Conservation (phyloP, 1,284 basidiomycete species). For the Fomitopsis betulina region DNA sequence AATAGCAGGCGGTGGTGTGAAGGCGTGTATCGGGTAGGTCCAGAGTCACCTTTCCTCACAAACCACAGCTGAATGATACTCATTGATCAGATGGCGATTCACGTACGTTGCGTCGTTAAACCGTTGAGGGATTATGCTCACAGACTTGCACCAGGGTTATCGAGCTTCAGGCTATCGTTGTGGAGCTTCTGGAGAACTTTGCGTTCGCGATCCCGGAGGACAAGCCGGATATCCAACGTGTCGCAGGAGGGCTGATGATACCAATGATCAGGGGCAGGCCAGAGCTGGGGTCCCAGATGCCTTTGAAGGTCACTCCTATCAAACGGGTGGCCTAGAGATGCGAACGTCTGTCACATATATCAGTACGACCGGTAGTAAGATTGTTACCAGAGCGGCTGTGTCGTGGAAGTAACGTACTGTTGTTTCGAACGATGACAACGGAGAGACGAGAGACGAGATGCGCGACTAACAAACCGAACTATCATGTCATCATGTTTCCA, state of each 20-base stretch:
- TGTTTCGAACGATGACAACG: too few relatives aligned
- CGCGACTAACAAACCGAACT: too few relatives aligned
- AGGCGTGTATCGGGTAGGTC: conserved; percentile 36
- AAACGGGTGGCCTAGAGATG: too few relatives aligned
- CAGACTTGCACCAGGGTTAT: conserved; percentile 16
- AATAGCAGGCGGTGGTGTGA: conserved; percentile 33
- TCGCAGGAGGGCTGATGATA: conserved; percentile 6
- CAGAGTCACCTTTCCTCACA: neutral
- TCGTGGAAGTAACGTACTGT: too few relatives aligned
- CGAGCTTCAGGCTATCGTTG: conserved; percentile 43
- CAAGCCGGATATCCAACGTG: conserved; percentile 8
- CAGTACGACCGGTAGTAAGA: neutral
- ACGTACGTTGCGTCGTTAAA: conserved; percentile 22
- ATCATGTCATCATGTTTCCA: too few relatives aligned
- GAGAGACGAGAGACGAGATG: too few relatives aligned
- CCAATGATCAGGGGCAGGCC: conserved; percentile 6
- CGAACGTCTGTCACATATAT: too few relatives aligned
- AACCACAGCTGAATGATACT: neutral
- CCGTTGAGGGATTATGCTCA: neutral
- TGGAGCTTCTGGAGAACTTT: conserved; percentile 48
- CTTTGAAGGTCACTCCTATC: conserved; percentile 1
- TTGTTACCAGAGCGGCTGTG: too few relatives aligned
- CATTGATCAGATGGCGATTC: conserved; percentile 37
- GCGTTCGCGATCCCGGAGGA: conserved; percentile 35
- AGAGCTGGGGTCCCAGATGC: conserved; percentile 7